A percentile compares a stretch with the other conserved stretches of the same genome.
phyloP scores from a whole-genome alignment of 139 green algal genomes.

The Chlorella ohadii region DNA sequence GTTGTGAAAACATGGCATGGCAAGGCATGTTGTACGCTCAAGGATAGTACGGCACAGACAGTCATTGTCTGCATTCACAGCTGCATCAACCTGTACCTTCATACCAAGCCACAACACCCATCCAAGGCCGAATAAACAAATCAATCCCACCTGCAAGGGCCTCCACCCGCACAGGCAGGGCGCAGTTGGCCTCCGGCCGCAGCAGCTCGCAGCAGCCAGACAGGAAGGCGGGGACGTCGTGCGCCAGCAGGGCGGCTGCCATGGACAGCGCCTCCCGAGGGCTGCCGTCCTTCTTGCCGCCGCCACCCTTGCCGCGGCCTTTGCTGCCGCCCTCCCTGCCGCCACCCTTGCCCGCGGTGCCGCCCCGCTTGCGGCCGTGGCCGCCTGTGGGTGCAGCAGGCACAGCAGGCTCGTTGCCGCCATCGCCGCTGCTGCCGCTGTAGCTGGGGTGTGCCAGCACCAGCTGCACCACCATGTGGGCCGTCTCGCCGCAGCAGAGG shows the following conservation, averaged over 20 bases:
- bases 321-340: neutral
- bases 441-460: constrained; percentile 18
- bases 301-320: neutral
- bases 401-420: neutral
- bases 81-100: too few relatives aligned
- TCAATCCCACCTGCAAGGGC: constrained; percentile 29
- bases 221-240: constrained; percentile 25
- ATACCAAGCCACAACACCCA: too few relatives aligned
- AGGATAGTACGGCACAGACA: too few relatives aligned
- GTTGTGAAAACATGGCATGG: too few relatives aligned
- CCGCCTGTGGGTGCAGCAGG: neutral
- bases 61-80: too few relatives aligned
- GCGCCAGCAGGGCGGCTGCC: constrained; percentile 2
- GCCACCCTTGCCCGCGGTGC: neutral
- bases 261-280: neutral
- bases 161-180: constrained; percentile 17
- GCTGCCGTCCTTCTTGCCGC: neutral
- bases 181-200: constrained; percentile 12
- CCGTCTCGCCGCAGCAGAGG: constrained; percentile 25
- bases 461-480: constrained; percentile 31
- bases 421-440: neutral
- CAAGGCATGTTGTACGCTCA: too few relatives aligned
- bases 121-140: too few relatives aligned
- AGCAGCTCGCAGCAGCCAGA: constrained; percentile 35
- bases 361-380: neutral